Percentiles rank a stretch among this genome's conserved stretches.
phyloP scores from a whole-genome alignment of 306 rosid genomes.

The Quercus ilex region DNA sequence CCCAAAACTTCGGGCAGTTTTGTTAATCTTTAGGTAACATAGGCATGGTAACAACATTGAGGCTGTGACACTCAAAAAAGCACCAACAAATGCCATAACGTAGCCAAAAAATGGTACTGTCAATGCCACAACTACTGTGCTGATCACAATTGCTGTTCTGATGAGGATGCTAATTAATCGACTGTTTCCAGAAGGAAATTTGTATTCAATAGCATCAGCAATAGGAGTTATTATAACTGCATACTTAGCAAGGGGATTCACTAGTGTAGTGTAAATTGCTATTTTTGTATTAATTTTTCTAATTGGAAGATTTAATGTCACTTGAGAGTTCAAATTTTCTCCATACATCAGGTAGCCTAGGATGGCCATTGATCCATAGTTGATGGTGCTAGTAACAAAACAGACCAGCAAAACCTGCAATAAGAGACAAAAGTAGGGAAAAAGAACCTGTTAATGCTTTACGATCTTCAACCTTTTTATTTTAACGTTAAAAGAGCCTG shows the following conservation, averaged over 20 bases:
- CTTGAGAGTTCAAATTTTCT: constrained; percentile 40
- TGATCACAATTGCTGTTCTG: constrained; percentile 46
- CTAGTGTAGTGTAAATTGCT: constrained; percentile 59
- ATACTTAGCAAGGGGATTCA: constrained; percentile 68
- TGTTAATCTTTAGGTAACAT: constrained; percentile 63
- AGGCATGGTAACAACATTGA: constrained; percentile 59
- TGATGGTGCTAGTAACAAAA: constrained; percentile 45
- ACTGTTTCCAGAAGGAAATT: constrained; percentile 8
- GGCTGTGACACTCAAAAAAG: constrained; percentile 38
- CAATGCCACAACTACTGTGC: constrained; percentile 49
- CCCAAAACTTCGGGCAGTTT: constrained; percentile 38
- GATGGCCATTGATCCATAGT: constrained; percentile 50
- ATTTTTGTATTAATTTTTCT: constrained; percentile 39
- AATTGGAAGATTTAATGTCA: constrained; percentile 61
- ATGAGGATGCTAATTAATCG: constrained; percentile 28
- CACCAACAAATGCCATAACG: constrained; percentile 64
- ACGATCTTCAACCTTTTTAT: neutral
- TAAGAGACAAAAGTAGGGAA: neutral
- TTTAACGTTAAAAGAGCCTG: neutral
- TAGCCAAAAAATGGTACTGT: constrained; percentile 57
- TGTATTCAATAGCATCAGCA: constrained; percentile 51
- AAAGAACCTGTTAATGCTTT: neutral
- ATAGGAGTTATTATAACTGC: constrained; percentile 56
- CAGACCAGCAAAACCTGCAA: constrained; percentile 61
- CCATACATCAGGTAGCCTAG: constrained; percentile 72